Evolutionary conservation across 2,329 filamentous ascomycete genomes (phyloP).

Genomic region (Penicillium sclerotiorum): DNA sequence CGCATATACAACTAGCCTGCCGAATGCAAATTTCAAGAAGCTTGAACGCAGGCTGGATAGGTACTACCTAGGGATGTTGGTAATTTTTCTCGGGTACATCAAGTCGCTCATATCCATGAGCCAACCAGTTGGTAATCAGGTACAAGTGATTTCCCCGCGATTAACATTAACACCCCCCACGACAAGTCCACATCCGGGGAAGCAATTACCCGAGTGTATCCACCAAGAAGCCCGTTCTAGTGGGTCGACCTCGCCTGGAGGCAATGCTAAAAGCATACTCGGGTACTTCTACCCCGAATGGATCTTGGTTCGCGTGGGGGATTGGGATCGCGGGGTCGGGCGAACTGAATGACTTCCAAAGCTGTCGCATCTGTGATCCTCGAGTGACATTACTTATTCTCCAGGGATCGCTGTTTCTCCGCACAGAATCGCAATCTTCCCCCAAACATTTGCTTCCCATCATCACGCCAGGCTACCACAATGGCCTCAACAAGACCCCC

Average conservation of each 20-base stretch:
- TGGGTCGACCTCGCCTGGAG: not conserved
- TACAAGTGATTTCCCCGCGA: not conserved
- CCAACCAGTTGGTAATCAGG: no score
- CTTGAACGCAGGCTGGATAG: no score
- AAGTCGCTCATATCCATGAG: no score
- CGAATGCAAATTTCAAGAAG: no score
- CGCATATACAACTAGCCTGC: no score
- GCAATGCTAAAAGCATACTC: not conserved
- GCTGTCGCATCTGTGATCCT: not conserved
- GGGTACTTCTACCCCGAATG: not conserved
- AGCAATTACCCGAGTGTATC: not conserved
- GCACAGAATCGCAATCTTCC: not conserved
- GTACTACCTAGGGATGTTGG: no score
- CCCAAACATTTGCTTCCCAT: not conserved
- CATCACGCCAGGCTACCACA: not conserved
- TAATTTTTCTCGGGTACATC: no score
- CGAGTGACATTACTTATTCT: not conserved
- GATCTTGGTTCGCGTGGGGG: not conserved
- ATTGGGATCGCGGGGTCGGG: not conserved
- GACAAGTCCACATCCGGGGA: not conserved
- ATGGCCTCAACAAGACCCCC: constrained; percentile 12
- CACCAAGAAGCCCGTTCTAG: not conserved
- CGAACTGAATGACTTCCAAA: not conserved
- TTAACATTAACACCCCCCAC: not conserved
- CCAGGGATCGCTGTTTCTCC: not conserved